Percentiles rank a stretch among this genome's conserved stretches.
Conservation (phyloP, 2,329 filamentous ascomycete genomes). For the Clarireedia hainanense region DNA sequence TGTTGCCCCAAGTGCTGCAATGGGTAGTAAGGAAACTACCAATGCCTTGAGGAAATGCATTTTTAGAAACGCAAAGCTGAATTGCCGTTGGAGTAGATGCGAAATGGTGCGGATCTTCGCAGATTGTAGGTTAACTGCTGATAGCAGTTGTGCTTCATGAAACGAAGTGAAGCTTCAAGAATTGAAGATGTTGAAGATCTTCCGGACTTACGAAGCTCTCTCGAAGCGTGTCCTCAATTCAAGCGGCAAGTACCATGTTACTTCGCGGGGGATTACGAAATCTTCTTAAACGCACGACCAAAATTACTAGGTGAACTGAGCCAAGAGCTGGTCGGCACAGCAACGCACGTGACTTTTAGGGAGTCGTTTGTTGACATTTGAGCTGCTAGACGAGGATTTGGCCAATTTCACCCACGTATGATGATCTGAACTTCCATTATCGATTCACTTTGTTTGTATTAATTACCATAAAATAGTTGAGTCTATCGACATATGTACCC, state of each 20-base stretch:
- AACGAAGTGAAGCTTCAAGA: background rate
- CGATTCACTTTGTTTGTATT: background rate
- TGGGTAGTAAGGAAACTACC: conserved; percentile 53
- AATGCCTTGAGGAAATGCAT: conserved; percentile 65
- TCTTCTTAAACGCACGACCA: background rate
- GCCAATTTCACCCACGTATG: background rate
- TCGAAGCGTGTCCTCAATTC: conserved; percentile 10
- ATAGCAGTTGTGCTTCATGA: background rate
- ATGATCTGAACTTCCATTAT: background rate
- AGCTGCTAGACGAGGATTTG: background rate
- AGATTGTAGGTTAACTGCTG: background rate
- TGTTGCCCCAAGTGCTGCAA: conserved; percentile 48
- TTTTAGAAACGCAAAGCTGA: conserved; percentile 29
- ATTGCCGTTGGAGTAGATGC: background rate
- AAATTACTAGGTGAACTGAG: background rate
- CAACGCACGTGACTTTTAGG: background rate
- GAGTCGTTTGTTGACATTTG: conserved; percentile 5
- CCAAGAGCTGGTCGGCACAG: background rate
- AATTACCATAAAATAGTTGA: background rate
- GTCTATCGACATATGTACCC: background rate
- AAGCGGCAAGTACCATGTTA: conserved; percentile 7
- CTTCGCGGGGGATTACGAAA: conserved; percentile 3
- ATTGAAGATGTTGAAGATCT: background rate
- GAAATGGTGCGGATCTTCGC: background rate
- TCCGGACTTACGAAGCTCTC: conserved; percentile 6